Evolutionary conservation across 2,329 filamentous ascomycete genomes (phyloP), one percentile per base, ranked within the genome.

Genomic region (Colletotrichum ledebouriae): DNA sequence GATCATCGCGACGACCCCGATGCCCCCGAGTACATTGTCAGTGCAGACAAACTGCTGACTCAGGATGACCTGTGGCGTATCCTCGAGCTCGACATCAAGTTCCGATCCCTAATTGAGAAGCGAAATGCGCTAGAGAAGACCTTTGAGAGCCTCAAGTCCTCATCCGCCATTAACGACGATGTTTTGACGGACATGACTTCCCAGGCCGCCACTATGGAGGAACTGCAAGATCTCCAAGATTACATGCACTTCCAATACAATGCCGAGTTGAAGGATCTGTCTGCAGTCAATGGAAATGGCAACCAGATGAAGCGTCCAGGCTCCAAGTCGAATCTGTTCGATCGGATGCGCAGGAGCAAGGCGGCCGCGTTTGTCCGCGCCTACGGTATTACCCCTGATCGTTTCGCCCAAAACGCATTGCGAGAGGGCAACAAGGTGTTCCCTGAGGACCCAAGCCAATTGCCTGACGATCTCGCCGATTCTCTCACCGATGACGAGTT

Each of bases 21-120:
- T 73, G 89, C 87, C 1, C 89, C 90, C 2, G 90, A 94, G 67
- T 92, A 90, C 75, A 89, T 90, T 64, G 89, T 95, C 65, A 87
- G 85, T 68, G 94, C 94, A 1, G 93, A 97, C 80, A 97, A 97
- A 78, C 87, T 99, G 1, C 85, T 99, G 44, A 94, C 92, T 69
- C 95, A 98, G 80, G 93, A 94, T 72, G 95, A 99, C 74, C 82
- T 99, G 3, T 99, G 96, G 96, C 92, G 94, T 62, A 94, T 99
- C 58, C 88, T 98, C 47, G 96, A 99, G 74, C 87, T 97, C 60
- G 96, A 99, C 77, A 90, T 98, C 76, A 98, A 97, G 78, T 99
- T 97, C 79, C 91, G 94, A 55, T 96, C 94, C 2, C 88, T 98
- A 62, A 87, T 97, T 52, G 96, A 99, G 75, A 97, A 97, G 83